Conservation (phyloP, 2,329 filamentous ascomycete genomes). For the Diaporthe destruens region DNA sequence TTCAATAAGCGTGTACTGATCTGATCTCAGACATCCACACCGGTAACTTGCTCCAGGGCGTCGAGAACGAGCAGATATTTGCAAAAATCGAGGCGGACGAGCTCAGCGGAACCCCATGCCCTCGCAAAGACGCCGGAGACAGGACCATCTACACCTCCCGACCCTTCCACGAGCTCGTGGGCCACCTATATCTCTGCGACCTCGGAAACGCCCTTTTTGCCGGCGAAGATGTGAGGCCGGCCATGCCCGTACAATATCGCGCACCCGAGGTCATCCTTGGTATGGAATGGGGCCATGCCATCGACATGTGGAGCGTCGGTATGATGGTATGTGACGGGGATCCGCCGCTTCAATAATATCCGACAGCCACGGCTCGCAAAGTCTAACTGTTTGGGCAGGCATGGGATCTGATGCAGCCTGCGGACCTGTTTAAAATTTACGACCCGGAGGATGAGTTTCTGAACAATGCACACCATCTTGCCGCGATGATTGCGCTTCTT, state of each 20-base stretch:
- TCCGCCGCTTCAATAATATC: not conserved
- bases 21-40: not conserved
- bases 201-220: not conserved
- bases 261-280: slow-evolving; percentile 6
- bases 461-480: slow-evolving; percentile 1
- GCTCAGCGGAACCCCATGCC: not conserved
- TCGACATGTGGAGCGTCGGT: not conserved
- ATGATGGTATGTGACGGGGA: not conserved
- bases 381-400: not conserved
- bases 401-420: slow-evolving; percentile 10
- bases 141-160: not conserved
- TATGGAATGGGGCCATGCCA: not conserved
- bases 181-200: not conserved
- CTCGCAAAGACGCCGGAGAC: not conserved
- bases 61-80: not conserved
- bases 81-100: not conserved
- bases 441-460: not conserved
- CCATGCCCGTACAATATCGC: not conserved
- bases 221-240: not conserved
- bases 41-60: not conserved
- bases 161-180: not conserved
- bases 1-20: not conserved
- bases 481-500: slow-evolving; percentile 20
- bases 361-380: no score
- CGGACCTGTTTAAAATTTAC: not conserved